phyloP scores from a whole-genome alignment of 2,329 filamentous ascomycete species.

The Stemphylium beticola region DNA sequence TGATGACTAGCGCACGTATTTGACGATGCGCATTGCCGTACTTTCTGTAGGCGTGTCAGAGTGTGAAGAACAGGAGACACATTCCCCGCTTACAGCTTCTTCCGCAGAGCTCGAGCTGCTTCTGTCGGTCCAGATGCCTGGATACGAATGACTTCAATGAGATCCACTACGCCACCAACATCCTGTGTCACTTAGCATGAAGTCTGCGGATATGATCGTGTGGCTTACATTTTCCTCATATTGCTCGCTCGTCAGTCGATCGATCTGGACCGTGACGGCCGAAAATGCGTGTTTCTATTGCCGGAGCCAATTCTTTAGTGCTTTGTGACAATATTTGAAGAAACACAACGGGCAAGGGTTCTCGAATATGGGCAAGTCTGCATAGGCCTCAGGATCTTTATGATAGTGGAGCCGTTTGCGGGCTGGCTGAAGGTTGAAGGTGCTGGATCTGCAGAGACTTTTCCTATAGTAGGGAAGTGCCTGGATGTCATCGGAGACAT shows the following conservation, averaged over 20 bases:
- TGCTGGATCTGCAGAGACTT: slow-evolving; percentile 1
- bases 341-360: slow-evolving; percentile 39
- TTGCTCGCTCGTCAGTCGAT: slow-evolving; percentile 85
- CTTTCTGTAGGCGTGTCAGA: slow-evolving; percentile 63
- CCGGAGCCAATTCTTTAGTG: slow-evolving; percentile 33
- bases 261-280: slow-evolving; percentile 90
- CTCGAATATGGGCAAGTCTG: slow-evolving; percentile 35
- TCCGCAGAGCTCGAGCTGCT: slow-evolving; percentile 88
- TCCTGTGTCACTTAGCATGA: slow-evolving; percentile 49
- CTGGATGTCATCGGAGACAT: slow-evolving; percentile 8
- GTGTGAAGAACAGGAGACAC: neutral
- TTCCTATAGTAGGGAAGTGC: slow-evolving; percentile 5
- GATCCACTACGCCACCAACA: slow-evolving; percentile 86
- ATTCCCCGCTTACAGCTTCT: slow-evolving; percentile 75
- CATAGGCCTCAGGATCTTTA: slow-evolving; percentile 29
- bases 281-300: slow-evolving; percentile 76
- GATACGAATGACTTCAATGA: slow-evolving; percentile 91
- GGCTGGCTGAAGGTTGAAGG: slow-evolving; percentile 2
- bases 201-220: neutral
- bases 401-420: slow-evolving; percentile 33
- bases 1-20: slow-evolving; percentile 82
- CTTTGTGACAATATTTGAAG: slow-evolving; percentile 30
- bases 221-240: slow-evolving; percentile 74
- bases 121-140: slow-evolving; percentile 86
- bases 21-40: slow-evolving; percentile 96